These are phyloP conservation scores for Melampsora abietis-canadensis DNA, from an alignment of 1,284 basidiomycete species.

Conservation along the genomic window DNA sequence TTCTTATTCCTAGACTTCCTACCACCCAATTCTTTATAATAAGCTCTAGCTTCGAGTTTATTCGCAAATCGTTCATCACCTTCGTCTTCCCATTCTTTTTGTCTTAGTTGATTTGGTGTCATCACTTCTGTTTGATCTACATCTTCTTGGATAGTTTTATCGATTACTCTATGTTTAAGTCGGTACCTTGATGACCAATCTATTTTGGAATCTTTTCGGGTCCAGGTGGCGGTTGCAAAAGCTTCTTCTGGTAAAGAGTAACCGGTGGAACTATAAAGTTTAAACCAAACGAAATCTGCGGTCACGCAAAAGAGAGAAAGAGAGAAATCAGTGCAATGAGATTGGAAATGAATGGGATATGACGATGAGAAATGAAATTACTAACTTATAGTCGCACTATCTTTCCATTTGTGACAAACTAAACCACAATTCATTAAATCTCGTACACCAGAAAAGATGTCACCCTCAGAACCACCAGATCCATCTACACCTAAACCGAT, in stretches of 20 bases:
- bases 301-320: not conserved
- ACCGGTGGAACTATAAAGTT: constrained; percentile 6
- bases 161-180: too few species aligned
- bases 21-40: constrained; percentile 29
- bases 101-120: constrained; percentile 2
- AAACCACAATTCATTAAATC: constrained; percentile 28
- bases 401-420: constrained; percentile 26
- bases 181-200: constrained; percentile 11
- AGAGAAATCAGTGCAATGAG: not conserved
- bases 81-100: constrained; percentile 2
- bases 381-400: constrained; percentile 18
- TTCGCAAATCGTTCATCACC: not conserved
- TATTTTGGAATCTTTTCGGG: constrained; percentile 22
- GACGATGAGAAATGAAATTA: not conserved
- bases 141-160: not conserved
- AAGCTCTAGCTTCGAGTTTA: constrained; percentile 16
- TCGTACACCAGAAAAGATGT: constrained; percentile 23
- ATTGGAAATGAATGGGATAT: not conserved
- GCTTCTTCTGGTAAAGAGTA: constrained; percentile 18
- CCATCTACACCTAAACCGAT: constrained; percentile 29
- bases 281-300: constrained; percentile 34
- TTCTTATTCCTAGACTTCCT: not conserved
- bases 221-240: constrained; percentile 13
- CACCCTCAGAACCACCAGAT: constrained; percentile 19
- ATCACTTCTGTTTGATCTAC: not conserved